Evolutionary conservation across 2,329 filamentous ascomycete genomes (phyloP).

Genomic region (Mycosphaerella arachidis): DNA sequence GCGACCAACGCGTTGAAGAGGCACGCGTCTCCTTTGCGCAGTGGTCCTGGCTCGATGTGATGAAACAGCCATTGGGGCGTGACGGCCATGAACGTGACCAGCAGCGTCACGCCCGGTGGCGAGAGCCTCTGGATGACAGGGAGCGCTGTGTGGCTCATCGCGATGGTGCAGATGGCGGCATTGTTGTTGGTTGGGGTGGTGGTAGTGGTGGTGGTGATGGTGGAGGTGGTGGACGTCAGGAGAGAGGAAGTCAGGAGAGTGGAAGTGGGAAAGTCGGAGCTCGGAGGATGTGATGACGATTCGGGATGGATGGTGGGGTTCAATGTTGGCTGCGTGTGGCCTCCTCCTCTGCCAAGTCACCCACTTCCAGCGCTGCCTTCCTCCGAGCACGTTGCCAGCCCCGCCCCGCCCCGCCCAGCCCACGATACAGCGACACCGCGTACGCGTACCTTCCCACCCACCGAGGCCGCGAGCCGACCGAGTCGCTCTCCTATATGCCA

Average conservation of each 20-base stretch:
- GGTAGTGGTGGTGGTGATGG: neutral
- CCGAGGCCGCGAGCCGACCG: neutral
- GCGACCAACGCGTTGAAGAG: slow-evolving; percentile 63
- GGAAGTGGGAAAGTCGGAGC: neutral
- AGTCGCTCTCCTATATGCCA: neutral
- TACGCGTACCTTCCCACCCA: neutral
- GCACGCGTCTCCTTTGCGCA: slow-evolving; percentile 53
- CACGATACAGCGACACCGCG: neutral
- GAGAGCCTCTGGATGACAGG: slow-evolving; percentile 47
- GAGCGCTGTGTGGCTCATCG: slow-evolving; percentile 13
- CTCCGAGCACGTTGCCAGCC: neutral
- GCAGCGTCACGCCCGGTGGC: slow-evolving; percentile 61
- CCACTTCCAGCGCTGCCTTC: too few relatives aligned
- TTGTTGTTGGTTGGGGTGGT: neutral
- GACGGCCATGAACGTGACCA: slow-evolving; percentile 68
- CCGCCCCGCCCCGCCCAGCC: too few relatives aligned
- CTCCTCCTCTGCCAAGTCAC: neutral
- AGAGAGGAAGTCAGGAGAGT: neutral
- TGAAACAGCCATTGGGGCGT: slow-evolving; percentile 68
- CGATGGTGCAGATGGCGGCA: neutral
- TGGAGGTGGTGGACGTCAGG: too few relatives aligned
- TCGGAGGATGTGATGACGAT: neutral
- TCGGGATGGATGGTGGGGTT: neutral
- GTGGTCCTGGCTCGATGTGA: slow-evolving; percentile 53
- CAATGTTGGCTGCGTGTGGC: neutral